Percentiles rank a stretch among this genome's conserved stretches.
phyloP scores from a whole-genome alignment of 1,139 yeast genomes.

The Sugiyamaella grinbergsii region DNA sequence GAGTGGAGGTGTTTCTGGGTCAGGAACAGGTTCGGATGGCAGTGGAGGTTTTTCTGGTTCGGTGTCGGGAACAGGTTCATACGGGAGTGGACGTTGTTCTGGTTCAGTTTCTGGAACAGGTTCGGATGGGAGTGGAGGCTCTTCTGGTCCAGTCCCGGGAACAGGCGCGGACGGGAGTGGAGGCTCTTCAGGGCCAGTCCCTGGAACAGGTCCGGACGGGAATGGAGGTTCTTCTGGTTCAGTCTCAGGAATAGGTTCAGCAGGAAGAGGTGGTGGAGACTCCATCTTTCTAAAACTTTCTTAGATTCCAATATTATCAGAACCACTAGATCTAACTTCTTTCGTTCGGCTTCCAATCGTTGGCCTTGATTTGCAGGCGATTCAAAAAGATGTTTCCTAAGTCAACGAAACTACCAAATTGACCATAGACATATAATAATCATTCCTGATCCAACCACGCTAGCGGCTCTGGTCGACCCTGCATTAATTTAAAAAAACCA shows the following conservation, averaged over 20 bases:
- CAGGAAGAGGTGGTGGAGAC: slow-evolving; percentile 3
- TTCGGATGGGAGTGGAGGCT: slow-evolving; percentile 16
- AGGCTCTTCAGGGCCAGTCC: not conserved
- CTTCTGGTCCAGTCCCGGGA: slow-evolving; percentile 24
- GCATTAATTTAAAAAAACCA: too few species aligned
- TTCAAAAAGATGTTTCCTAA: too few species aligned
- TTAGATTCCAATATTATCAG: too few species aligned
- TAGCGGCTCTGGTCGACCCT: too few species aligned
- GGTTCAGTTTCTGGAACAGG: slow-evolving; percentile 8
- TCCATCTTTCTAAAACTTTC: not conserved
- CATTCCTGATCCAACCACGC: too few species aligned
- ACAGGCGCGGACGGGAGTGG: slow-evolving; percentile 28
- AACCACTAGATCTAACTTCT: too few species aligned
- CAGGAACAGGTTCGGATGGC: not conserved
- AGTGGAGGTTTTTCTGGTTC: slow-evolving; percentile 1
- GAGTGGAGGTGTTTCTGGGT: slow-evolving; percentile 3
- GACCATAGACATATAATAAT: too few species aligned
- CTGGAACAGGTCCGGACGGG: slow-evolving; percentile 9
- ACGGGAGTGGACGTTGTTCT: slow-evolving; percentile 6
- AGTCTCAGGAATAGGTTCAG: slow-evolving; percentile 5
- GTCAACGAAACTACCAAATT: too few species aligned
- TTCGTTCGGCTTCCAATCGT: too few species aligned
- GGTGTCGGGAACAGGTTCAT: slow-evolving; percentile 6
- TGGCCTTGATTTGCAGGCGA: too few species aligned
- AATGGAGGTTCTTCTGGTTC: not conserved